Conservation (phyloP, 1,284 basidiomycete genomes). For the Pisolithus thermaeus region DNA sequence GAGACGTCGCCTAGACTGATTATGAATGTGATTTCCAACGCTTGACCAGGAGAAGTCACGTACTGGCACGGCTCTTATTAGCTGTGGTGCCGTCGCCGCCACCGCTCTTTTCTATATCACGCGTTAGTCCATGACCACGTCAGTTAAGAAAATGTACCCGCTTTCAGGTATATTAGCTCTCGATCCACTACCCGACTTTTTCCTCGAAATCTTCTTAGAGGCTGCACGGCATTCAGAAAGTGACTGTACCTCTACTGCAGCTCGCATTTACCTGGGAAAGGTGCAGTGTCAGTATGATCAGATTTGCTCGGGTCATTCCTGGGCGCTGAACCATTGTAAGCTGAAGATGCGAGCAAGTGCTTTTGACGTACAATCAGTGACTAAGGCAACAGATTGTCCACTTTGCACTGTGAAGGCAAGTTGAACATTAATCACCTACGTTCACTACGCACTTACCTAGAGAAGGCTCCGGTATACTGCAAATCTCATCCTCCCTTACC, state of each 20-base stretch:
- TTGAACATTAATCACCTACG: not conserved
- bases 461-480: conserved; percentile 2
- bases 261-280: not conserved
- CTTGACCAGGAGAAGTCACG: not conserved
- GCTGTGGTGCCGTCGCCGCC: not conserved
- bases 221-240: not conserved
- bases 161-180: not conserved
- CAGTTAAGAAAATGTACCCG: not conserved
- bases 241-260: not conserved
- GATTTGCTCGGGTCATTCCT: not conserved
- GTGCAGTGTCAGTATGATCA: not conserved
- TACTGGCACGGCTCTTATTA: not conserved
- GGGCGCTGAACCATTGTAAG: not conserved
- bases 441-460: conserved; percentile 9
- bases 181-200: not conserved
- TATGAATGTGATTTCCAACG: not conserved
- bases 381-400: not conserved
- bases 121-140: not conserved
- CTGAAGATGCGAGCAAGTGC: not conserved
- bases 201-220: not conserved
- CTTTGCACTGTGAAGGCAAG: not conserved
- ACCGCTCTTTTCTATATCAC: not conserved
- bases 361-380: not conserved
- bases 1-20: not conserved
- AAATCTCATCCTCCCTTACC: conserved; percentile 6